Evolutionary conservation across 768 basidiomycete genomes (phyloP).

Genomic region (Chiua virens): DNA sequence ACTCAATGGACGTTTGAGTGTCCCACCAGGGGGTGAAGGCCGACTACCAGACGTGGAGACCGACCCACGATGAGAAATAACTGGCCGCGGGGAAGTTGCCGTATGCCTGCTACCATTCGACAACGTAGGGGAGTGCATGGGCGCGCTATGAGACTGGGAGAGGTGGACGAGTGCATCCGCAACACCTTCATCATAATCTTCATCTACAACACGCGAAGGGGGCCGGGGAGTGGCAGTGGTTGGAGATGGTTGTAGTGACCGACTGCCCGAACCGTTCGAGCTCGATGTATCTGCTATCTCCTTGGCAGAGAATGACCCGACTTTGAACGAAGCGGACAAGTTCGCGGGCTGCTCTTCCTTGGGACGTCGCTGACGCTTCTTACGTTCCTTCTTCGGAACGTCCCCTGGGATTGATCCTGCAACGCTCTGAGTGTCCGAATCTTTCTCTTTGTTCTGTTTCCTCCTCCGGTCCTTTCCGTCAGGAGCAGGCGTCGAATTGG

Average conservation of each 20-base stretch:
- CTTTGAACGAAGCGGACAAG: constrained; percentile 33
- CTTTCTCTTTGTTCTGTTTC: constrained; percentile 50
- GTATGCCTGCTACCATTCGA: constrained; percentile 56
- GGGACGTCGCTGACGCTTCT: constrained; percentile 43
- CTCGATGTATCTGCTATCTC: constrained; percentile 63
- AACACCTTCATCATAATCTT: constrained; percentile 94
- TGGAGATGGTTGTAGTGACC: constrained; percentile 73
- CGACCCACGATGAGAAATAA: constrained; percentile 59
- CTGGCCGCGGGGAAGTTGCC: constrained; percentile 48
- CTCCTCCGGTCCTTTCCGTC: constrained; percentile 49
- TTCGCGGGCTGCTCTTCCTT: constrained; percentile 45
- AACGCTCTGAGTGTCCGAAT: constrained; percentile 36
- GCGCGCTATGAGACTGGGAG: constrained; percentile 38
- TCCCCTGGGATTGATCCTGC: constrained; percentile 37
- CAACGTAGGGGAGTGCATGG: constrained; percentile 53
- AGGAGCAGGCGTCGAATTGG: constrained; percentile 42
- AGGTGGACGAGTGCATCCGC: constrained; percentile 82
- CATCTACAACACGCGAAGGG: constrained; percentile 74
- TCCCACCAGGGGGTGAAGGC: constrained; percentile 55
- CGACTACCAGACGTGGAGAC: constrained; percentile 66
- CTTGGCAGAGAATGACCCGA: constrained; percentile 36
- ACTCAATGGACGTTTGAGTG: constrained; percentile 69
- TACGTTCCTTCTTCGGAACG: constrained; percentile 56
- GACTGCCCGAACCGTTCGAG: constrained; percentile 59
- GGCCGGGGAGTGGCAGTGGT: constrained; percentile 59